A percentile compares a stretch with the other conserved stretches of the same genome.
These are phyloP conservation scores for Pugionium cornutum DNA, from an alignment of 345 rosid species.

Conservation along the genomic window DNA sequence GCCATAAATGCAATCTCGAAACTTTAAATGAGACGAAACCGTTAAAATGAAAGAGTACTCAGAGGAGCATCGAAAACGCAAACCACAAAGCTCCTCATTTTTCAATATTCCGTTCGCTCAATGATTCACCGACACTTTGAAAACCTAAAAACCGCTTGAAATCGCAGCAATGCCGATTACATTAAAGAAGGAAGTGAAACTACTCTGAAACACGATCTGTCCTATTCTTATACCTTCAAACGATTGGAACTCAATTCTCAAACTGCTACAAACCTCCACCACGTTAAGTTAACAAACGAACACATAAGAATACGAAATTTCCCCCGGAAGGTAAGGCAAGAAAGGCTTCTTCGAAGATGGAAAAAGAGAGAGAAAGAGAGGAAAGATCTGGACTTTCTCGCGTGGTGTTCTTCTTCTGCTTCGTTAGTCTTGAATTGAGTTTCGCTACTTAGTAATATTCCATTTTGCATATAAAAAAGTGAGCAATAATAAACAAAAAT, in stretches of 20 bases:
- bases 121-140: slow-evolving; percentile 24
- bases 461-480: too few species aligned
- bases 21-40: slow-evolving; percentile 26
- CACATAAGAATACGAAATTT: not conserved
- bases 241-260: slow-evolving; percentile 10
- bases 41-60: slow-evolving; percentile 30
- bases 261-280: not conserved
- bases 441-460: too few species aligned
- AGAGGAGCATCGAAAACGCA: not conserved
- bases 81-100: slow-evolving; percentile 1
- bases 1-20: slow-evolving; percentile 26
- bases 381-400: slow-evolving; percentile 17
- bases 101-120: slow-evolving; percentile 25
- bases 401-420: too few species aligned
- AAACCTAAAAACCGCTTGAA: slow-evolving; percentile 32
- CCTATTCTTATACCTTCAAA: not conserved
- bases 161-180: not conserved
- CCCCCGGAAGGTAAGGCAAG: not conserved
- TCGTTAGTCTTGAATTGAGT: too few species aligned
- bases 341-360: not conserved
- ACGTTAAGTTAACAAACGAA: not conserved
- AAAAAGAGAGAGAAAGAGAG: not conserved
- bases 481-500: too few species aligned
- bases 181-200: not conserved
- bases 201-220: slow-evolving; percentile 21